Percentiles rank a stretch among this genome's conserved stretches.
Evolutionary conservation across 805 yeast genomes (phyloP).

Genomic region (Hyphopichia homilentoma): DNA sequence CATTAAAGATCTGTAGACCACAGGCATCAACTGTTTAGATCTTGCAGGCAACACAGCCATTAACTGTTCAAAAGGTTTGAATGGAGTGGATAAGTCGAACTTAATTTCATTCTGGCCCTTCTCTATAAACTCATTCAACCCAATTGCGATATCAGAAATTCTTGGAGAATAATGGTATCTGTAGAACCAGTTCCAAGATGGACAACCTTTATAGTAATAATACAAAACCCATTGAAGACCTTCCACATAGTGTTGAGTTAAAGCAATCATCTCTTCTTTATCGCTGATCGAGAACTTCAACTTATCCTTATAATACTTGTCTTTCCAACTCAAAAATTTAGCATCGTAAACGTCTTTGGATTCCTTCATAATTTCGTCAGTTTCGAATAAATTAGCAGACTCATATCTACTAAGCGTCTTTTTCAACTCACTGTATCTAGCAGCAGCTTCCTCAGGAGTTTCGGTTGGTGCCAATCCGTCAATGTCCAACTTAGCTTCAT

Average conservation of each 20-base stretch:
- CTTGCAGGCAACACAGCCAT: conserved; percentile 98
- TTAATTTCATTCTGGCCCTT: conserved; percentile 32
- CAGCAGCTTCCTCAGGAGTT: conserved; percentile 59
- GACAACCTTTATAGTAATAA: conserved; percentile 86
- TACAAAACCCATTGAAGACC: conserved; percentile 96
- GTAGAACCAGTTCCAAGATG: conserved; percentile 96
- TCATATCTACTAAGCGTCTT: conserved; percentile 62
- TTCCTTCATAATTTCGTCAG: conserved; percentile 46
- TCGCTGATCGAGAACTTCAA: conserved; percentile 64
- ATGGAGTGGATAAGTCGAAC: conserved; percentile 73
- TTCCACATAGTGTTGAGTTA: conserved; percentile 80
- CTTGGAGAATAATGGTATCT: conserved; percentile 91
- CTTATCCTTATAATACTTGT: conserved; percentile 79
- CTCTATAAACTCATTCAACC: conserved; percentile 53
- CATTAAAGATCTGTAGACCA: conserved; percentile 76
- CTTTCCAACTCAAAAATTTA: conserved; percentile 80
- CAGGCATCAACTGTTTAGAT: conserved; percentile 76
- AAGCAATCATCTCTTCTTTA: conserved; percentile 52
- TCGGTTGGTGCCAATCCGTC: conserved; percentile 72
- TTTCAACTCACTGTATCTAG: conserved; percentile 49
- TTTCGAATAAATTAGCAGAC: conserved; percentile 58
- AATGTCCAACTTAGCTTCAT: conserved; percentile 60
- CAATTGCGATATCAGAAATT: conserved; percentile 78
- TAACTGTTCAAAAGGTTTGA: conserved; percentile 89
- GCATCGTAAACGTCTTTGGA: conserved; percentile 61